Conservation (phyloP, 1,284 basidiomycete genomes). For the Malassezia sp. region DNA sequence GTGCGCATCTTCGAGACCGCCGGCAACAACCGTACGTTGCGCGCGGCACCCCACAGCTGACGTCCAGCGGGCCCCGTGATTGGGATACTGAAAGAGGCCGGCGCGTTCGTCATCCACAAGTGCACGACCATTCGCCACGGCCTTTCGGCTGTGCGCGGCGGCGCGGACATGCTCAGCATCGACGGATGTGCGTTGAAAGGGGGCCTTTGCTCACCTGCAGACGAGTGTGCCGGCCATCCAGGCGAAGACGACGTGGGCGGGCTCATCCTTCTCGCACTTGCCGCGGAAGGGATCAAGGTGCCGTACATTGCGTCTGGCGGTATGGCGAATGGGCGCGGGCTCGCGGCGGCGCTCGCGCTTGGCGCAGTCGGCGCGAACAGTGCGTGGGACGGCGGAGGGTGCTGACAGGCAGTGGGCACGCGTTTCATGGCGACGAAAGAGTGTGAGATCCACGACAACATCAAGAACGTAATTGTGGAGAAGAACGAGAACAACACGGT, state of each 20-base stretch:
- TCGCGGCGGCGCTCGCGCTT: conserved; percentile 68
- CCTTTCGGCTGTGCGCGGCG: conserved; percentile 62
- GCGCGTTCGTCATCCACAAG: conserved; percentile 72
- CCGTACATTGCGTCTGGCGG: conserved; percentile 82
- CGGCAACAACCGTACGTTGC: conserved; percentile 65
- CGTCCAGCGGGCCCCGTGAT: conserved; percentile 60
- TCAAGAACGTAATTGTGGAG: conserved; percentile 77
- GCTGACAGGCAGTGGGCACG: conserved; percentile 52
- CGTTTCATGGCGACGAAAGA: conserved; percentile 63
- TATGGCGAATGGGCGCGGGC: conserved; percentile 55
- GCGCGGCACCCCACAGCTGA: neutral
- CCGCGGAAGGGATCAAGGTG: conserved; percentile 68
- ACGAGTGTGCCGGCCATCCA: conserved; percentile 73
- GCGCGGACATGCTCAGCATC: conserved; percentile 62
- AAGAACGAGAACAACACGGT: conserved; percentile 66
- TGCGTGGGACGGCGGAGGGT: conserved; percentile 54
- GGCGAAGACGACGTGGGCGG: conserved; percentile 90
- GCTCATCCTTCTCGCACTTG: conserved; percentile 76
- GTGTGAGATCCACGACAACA: conserved; percentile 73
- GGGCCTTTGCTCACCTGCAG: neutral
- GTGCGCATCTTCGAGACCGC: conserved; percentile 83
- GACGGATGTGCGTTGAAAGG: conserved; percentile 23
- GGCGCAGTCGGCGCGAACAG: conserved; percentile 76
- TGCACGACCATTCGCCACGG: conserved; percentile 59
- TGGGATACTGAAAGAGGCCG: conserved; percentile 64